phyloP scores from a whole-genome alignment of 2,329 filamentous ascomycete genomes.

The Furcasterigmium sp. region DNA sequence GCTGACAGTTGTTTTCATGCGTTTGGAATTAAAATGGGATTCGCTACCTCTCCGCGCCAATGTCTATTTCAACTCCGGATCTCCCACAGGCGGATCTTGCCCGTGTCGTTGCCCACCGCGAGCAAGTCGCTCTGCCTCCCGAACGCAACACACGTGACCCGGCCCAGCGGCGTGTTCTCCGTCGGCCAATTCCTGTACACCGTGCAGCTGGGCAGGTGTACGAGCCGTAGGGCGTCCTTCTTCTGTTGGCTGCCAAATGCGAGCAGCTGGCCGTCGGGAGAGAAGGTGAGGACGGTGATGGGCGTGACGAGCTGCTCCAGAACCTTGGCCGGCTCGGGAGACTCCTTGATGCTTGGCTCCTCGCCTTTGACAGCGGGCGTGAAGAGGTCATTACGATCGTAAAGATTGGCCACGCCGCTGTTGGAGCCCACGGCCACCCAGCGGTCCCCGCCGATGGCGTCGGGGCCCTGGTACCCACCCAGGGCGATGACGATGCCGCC shows the following conservation, averaged over 20 bases:
- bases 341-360: slow-evolving; percentile 49
- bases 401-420: slow-evolving; percentile 88
- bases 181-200: slow-evolving; percentile 98
- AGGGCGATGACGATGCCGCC: slow-evolving; percentile 78
- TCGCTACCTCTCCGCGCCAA: too few species aligned
- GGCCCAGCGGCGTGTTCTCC: slow-evolving; percentile 77
- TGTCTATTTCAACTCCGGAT: slow-evolving; percentile 65
- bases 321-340: slow-evolving; percentile 65
- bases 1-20: too few species aligned
- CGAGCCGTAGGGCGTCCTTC: slow-evolving; percentile 79
- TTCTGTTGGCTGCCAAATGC: slow-evolving; percentile 84
- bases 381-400: slow-evolving; percentile 70
- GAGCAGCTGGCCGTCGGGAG: slow-evolving; percentile 83
- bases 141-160: slow-evolving; percentile 72
- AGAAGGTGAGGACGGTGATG: slow-evolving; percentile 74
- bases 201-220: slow-evolving; percentile 86
- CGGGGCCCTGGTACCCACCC: slow-evolving; percentile 62
- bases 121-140: slow-evolving; percentile 61
- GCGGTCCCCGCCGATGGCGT: slow-evolving; percentile 66
- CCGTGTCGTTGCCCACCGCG: slow-evolving; percentile 82
- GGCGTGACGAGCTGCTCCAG: slow-evolving; percentile 87
- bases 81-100: slow-evolving; percentile 89
- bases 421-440: slow-evolving; percentile 87
- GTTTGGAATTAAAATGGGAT: too few species aligned
- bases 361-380: slow-evolving; percentile 20